Evolutionary conservation across 2,329 filamentous ascomycete genomes (phyloP).

Genomic region (Orbilia blumenaviensis): DNA sequence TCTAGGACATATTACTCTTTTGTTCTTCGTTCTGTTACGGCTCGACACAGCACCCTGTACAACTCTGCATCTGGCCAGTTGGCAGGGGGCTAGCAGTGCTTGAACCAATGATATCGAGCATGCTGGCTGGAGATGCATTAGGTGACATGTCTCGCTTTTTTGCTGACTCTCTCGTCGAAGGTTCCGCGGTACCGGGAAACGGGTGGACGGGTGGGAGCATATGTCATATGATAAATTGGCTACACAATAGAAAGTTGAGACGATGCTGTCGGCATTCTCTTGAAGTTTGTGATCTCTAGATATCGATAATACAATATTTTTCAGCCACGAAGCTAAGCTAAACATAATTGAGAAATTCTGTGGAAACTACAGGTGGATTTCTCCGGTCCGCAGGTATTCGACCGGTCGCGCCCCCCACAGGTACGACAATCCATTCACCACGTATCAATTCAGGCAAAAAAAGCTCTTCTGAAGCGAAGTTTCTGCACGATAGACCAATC

Average conservation of each 20-base stretch:
- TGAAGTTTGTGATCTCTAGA: not conserved
- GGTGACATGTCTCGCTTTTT: slow-evolving; percentile 16
- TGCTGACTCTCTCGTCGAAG: not conserved
- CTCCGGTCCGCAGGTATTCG: not conserved
- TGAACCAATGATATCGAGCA: slow-evolving; percentile 4
- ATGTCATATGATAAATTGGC: not conserved
- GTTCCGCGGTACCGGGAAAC: slow-evolving; percentile 8
- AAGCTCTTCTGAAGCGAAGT: not conserved
- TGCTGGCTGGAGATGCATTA: slow-evolving; percentile 1
- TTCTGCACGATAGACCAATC: slow-evolving; percentile 17
- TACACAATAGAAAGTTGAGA: not conserved
- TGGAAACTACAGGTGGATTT: not conserved
- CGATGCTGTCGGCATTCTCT: not conserved
- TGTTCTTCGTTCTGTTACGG: not conserved
- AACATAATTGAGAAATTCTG: no score
- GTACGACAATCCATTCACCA: slow-evolving; percentile 13
- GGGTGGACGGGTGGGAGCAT: slow-evolving; percentile 17
- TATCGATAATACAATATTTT: not conserved
- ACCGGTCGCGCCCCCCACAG: not conserved
- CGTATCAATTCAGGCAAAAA: slow-evolving; percentile 22
- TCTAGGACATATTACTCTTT: not conserved
- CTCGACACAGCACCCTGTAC: slow-evolving; percentile 8
- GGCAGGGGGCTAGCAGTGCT: not conserved
- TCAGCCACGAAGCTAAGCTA: no score
- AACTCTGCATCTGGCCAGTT: slow-evolving; percentile 13